Conservation (phyloP, 352 stramenopile species). For the Phytophthora hibernalis region DNA sequence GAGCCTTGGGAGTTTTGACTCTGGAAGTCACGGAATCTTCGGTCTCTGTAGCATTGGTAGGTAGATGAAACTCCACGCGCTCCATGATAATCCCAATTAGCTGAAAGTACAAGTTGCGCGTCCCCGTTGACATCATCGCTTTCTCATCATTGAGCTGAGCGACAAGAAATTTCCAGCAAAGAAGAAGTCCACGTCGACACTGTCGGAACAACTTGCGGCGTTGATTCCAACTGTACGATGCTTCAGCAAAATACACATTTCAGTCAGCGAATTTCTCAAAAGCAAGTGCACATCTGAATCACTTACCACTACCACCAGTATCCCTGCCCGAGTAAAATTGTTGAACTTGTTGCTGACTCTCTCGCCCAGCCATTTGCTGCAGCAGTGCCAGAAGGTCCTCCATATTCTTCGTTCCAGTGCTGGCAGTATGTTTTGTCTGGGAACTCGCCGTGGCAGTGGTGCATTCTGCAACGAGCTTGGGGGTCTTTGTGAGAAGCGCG, state of each 20-base stretch:
- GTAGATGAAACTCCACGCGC: slow-evolving; percentile 71
- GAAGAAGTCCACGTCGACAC: slow-evolving; percentile 61
- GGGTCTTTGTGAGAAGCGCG: slow-evolving; percentile 43
- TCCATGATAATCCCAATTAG: slow-evolving; percentile 70
- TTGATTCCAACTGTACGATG: slow-evolving; percentile 22
- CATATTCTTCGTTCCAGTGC: slow-evolving; percentile 32
- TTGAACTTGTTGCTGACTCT: slow-evolving; percentile 61
- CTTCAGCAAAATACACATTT: slow-evolving; percentile 13
- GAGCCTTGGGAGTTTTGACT: slow-evolving; percentile 22
- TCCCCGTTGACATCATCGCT: slow-evolving; percentile 34
- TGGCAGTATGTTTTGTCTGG: slow-evolving; percentile 8
- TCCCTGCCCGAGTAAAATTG: slow-evolving; percentile 59
- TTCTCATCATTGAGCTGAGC: slow-evolving; percentile 65
- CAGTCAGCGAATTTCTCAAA: neutral
- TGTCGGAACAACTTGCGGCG: slow-evolving; percentile 59
- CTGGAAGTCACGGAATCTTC: neutral
- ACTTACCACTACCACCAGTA: slow-evolving; percentile 14
- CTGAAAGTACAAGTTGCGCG: slow-evolving; percentile 70
- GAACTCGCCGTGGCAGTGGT: slow-evolving; percentile 20
- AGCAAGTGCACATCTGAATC: neutral
- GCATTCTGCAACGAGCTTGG: slow-evolving; percentile 53
- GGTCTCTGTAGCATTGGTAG: slow-evolving; percentile 12
- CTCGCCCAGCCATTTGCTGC: slow-evolving; percentile 64
- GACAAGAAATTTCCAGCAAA: slow-evolving; percentile 75
- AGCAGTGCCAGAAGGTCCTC: slow-evolving; percentile 48